Base-by-base conservation (phyloP, 2,329 filamentous ascomycete genomes). In the Ceratocystis diversiconidia region DNA sequence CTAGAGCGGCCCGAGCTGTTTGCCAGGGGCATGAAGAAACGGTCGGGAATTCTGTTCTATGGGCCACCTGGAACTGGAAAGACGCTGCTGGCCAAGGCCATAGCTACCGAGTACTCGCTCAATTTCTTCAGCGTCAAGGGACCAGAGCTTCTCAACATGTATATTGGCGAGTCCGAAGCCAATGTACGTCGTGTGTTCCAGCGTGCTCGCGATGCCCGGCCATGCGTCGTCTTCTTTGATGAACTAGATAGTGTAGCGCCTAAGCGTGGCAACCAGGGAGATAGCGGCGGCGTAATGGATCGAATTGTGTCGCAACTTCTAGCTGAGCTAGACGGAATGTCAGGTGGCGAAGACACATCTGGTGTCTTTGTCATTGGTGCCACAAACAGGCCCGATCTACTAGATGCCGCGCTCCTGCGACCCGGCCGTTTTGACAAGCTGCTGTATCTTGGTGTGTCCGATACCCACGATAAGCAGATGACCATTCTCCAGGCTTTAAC, bases 271-370 rank as follows among this genome's bases (percentile, higher is more conserved):
- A 97, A 97, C 72, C 92, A 97, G 75, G 94, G 94, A 61, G 94
- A 97, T 72, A 96, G 90, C 69, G 92, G 94, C 66, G 94, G 94
- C 72, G 94, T 97, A 65, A 97, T 97, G 92, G 94, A 97, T 74
- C 85, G 94, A 65, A 97, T 97, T 70, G 92, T 99, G 63, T 94
- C 88, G 67, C 94, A 97, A 77, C 79, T 99, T 57, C 82, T 99
- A 10, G 94, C 94, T 0, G 94, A 99, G 76, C 80, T 99, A 25
- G 94, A 99, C 73, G 94, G 94, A 63, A 99, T 99, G 94, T 96
- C 92, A 63, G 61, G 64, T 15, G 64, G 66, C 10, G 66, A 68
- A 41, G 66, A 68, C 52, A 88, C 92, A 70, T 92, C 90, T 17
- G 91, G 92, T 22, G 92, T 97, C 4, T 97, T 97, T 73, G 94